Evolutionary conservation across 2,329 filamentous ascomycete species (phyloP), one percentile per base, ranked within the genome.

Genomic region (Fusarium ambrosium): DNA sequence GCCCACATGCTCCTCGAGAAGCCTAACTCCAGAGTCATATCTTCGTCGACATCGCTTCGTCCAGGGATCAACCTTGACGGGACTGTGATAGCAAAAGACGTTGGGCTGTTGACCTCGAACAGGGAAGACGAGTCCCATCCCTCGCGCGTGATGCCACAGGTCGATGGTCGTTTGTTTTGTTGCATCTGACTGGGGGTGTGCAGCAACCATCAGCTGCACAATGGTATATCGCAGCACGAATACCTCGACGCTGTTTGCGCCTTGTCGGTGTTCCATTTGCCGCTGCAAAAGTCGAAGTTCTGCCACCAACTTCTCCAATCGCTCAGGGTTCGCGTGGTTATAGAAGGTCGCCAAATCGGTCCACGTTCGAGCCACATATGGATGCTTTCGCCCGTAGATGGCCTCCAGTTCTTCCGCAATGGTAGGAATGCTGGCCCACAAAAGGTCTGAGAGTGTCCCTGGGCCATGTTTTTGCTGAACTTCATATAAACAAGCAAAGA

Each of bases 391-490:
- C 20, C 85, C 81, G 69, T 86, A 86, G 32, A 86, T 85, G 34
- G 84, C 83, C 62, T 86, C 85, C 20, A 86, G 74, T 70, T 86
- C 85, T 60, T 86, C 85, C 2, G 84, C 84, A 67, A 86, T 82
- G 2, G 82, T 81, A 2, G 85, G 82, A 39, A 84, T 81, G 60
- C 84, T 85, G 43, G 79, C 80, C 84, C 84, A 85, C 2, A 86
- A 76, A 14, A 86, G 74, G 62, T 86, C 84, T 6, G 85, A 86
- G n/a, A 86, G 75, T 10, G 83, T 85, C 4, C 74, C 76, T 9
- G 85, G 79, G 3, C 85, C 85, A 67, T 86, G 85, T 48, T 85
- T 86, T 67, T 86, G 85, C 66, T 86, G 84, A 7, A 86, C 82
- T 41, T 86, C 84, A 72, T 86, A 86, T 27, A 86, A 67, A 45